A percentile compares a stretch with the other conserved stretches of the same genome.
Evolutionary conservation across 2,329 filamentous ascomycete genomes (phyloP).

Genomic region (Ascochyta koolunga): DNA sequence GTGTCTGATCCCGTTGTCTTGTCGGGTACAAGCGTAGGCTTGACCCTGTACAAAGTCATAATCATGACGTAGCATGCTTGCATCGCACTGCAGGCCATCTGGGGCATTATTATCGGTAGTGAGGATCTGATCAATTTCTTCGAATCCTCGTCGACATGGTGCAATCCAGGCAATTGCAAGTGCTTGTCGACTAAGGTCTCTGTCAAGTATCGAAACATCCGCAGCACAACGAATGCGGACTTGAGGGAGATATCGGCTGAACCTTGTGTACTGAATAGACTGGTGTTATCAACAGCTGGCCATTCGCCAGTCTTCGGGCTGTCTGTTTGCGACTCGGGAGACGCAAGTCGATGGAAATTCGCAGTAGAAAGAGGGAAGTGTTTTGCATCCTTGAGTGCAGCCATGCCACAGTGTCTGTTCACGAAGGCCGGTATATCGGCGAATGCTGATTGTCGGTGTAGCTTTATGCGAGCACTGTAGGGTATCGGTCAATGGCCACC

Average conservation of each 20-base stretch:
- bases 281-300: not conserved
- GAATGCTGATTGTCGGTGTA: slow-evolving; percentile 8
- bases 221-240: slow-evolving; percentile 7
- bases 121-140: not conserved
- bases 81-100: slow-evolving; percentile 14
- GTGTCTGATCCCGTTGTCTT: not conserved
- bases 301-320: slow-evolving; percentile 1
- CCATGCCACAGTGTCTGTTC: slow-evolving; percentile 14
- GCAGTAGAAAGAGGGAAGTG: not conserved
- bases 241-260: slow-evolving; percentile 12
- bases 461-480: slow-evolving; percentile 9
- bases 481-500: not conserved
- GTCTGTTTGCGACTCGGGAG: slow-evolving; percentile 10
- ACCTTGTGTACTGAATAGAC: not conserved
- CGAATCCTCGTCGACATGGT: not conserved
- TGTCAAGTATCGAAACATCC: slow-evolving; percentile 13
- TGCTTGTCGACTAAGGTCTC: not conserved
- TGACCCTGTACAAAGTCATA: slow-evolving; percentile 12
- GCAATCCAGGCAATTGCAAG: not conserved
- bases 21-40: not conserved
- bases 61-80: slow-evolving; percentile 14
- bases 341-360: slow-evolving; percentile 4
- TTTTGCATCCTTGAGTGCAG: slow-evolving; percentile 3
- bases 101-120: slow-evolving; percentile 4
- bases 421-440: slow-evolving; percentile 13